These are phyloP conservation scores for Penstemon newberryi DNA, from an alignment of 257 asterid species.

Conservation along the genomic window DNA sequence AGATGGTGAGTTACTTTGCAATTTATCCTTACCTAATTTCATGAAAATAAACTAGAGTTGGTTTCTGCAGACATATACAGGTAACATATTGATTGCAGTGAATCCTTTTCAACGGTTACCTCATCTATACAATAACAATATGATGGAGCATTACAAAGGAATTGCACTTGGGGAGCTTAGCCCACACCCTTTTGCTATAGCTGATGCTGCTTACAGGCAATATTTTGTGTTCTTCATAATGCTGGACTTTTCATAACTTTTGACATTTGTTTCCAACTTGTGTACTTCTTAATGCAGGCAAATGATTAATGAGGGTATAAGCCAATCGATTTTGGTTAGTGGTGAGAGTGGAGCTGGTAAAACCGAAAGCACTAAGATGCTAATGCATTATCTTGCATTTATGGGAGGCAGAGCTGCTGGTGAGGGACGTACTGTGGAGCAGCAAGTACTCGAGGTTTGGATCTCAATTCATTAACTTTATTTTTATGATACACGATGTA, in stretches of 20 bases:
- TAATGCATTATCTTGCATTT: conserved; percentile 86
- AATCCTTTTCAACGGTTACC: conserved; percentile 80
- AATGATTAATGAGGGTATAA: conserved; percentile 70
- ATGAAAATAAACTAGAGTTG: conserved; percentile 26
- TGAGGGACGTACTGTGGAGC: conserved; percentile 76
- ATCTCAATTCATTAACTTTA: conserved; percentile 16
- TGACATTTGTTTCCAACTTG: conserved; percentile 20
- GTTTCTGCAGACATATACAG: conserved; percentile 78
- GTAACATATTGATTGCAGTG: conserved; percentile 88
- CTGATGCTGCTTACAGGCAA: conserved; percentile 90
- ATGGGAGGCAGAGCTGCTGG: conserved; percentile 73
- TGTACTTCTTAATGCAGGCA: conserved; percentile 50
- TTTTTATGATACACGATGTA: not conserved
- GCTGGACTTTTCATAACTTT: conserved; percentile 12
- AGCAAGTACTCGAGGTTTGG: conserved; percentile 92
- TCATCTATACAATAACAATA: conserved; percentile 61
- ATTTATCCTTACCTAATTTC: not conserved
- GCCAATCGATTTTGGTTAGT: conserved; percentile 90
- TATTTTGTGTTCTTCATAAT: conserved; percentile 10
- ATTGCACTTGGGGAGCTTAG: conserved; percentile 70
- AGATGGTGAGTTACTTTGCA: conserved; percentile 1
- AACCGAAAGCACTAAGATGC: conserved; percentile 89
- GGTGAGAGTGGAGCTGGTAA: conserved; percentile 99
- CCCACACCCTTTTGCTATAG: conserved; percentile 90
- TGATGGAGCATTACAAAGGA: conserved; percentile 81